Evolutionary conservation across 768 basidiomycete genomes (phyloP).

Genomic region (Clitopilus hobsonii): DNA sequence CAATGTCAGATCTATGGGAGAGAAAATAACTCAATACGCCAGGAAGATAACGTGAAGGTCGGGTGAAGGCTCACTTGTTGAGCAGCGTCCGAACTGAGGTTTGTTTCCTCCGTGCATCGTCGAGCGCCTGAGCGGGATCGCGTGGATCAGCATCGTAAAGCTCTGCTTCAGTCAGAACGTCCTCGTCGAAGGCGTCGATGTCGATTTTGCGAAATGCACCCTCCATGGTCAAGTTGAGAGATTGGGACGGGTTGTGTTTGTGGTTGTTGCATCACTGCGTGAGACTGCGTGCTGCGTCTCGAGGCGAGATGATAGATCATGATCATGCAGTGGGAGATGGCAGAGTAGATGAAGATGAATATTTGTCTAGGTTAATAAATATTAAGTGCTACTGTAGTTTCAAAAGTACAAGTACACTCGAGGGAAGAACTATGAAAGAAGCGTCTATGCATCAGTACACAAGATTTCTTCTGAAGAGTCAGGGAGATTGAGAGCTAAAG

Average conservation of each 20-base stretch:
- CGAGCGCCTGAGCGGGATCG: slow-evolving; percentile 65
- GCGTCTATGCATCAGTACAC: not conserved
- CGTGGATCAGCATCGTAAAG: slow-evolving; percentile 85
- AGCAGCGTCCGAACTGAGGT: slow-evolving; percentile 66
- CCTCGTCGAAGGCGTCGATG: slow-evolving; percentile 92
- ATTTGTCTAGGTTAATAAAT: not conserved
- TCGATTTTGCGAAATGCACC: slow-evolving; percentile 87
- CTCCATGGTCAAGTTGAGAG: slow-evolving; percentile 26
- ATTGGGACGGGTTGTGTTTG: not conserved
- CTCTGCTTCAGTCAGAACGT: slow-evolving; percentile 77
- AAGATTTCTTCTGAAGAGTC: not conserved
- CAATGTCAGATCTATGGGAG: slow-evolving; percentile 75
- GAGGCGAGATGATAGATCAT: too few species aligned
- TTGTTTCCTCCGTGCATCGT: slow-evolving; percentile 65
- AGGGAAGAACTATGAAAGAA: not conserved
- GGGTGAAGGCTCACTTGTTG: slow-evolving; percentile 51
- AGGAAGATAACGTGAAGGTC: not conserved
- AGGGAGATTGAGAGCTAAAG: not conserved
- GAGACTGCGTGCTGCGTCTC: too few species aligned
- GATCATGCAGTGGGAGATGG: not conserved
- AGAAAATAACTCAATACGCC: too few species aligned
- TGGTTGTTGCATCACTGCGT: not conserved
- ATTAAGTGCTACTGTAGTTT: not conserved
- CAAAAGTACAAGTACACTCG: not conserved
- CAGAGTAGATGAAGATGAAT: not conserved